phyloP scores from a whole-genome alignment of 2,329 filamentous ascomycete genomes.

The Fonsecaea pedrosoi region DNA sequence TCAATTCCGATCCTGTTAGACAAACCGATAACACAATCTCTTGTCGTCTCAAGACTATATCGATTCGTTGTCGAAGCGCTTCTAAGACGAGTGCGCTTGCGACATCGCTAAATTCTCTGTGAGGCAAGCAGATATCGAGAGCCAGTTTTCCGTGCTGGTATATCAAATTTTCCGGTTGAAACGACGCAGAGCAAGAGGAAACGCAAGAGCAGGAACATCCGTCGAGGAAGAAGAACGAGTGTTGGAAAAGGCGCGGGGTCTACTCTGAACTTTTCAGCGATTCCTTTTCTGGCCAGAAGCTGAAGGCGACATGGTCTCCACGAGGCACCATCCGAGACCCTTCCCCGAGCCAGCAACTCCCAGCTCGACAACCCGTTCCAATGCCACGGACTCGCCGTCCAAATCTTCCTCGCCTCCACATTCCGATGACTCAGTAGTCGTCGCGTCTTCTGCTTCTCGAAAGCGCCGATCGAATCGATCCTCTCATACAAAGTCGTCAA shows the following conservation, averaged over 20 bases:
- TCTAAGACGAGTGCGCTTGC: background rate
- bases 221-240: background rate
- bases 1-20: background rate
- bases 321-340: constrained; percentile 60
- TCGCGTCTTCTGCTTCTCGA: constrained; percentile 11
- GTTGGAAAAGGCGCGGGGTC: background rate
- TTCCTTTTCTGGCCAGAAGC: background rate
- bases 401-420: constrained; percentile 21
- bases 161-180: background rate
- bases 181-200: background rate
- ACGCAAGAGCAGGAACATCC: background rate
- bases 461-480: constrained; percentile 40
- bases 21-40: background rate
- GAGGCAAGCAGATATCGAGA: background rate
- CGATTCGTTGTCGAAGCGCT: background rate
- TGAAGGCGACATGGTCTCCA: constrained; percentile 59
- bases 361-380: constrained; percentile 26
- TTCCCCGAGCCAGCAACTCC: constrained; percentile 51
- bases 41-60: background rate
- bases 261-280: background rate
- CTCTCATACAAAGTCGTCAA: constrained; percentile 22
- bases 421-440: constrained; percentile 11
- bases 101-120: background rate
- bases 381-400: constrained; percentile 38
- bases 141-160: background rate